phyloP scores from a whole-genome alignment of 345 rosid species.

The Syzygium oleosum region DNA sequence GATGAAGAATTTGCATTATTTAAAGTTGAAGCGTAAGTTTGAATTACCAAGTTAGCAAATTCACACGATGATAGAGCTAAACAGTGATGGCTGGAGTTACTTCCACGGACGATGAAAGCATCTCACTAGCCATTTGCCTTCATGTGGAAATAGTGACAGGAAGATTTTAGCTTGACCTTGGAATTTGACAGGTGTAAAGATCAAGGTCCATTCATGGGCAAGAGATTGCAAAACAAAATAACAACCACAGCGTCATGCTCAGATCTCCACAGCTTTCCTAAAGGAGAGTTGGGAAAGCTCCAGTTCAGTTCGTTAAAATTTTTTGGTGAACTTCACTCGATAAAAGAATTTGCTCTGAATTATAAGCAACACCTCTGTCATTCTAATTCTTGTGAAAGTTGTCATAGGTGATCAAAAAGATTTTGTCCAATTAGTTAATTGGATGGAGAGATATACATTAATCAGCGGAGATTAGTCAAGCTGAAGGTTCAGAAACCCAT shows the following conservation, averaged over 20 bases:
- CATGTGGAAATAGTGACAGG: neutral
- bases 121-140: neutral
- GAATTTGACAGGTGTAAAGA: neutral
- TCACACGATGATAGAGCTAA: neutral
- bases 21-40: neutral
- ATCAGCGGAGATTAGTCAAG: neutral
- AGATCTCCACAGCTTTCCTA: neutral
- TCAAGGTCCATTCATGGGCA: neutral
- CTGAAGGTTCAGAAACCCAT: neutral
- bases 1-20: neutral
- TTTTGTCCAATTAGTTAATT: neutral
- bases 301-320: neutral
- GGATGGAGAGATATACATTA: neutral
- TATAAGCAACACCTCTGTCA: neutral
- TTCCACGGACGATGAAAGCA: neutral
- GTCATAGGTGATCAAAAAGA: neutral
- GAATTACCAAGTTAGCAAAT: neutral
- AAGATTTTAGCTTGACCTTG: neutral
- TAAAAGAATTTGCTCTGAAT: neutral
- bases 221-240: neutral
- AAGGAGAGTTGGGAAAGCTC: neutral
- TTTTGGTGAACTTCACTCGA: neutral
- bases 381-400: neutral
- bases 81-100: neutral
- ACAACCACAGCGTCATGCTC: neutral